Evolutionary conservation across 2,329 filamentous ascomycete species (phyloP).

Genomic region (Chaetomium globosum): DNA sequence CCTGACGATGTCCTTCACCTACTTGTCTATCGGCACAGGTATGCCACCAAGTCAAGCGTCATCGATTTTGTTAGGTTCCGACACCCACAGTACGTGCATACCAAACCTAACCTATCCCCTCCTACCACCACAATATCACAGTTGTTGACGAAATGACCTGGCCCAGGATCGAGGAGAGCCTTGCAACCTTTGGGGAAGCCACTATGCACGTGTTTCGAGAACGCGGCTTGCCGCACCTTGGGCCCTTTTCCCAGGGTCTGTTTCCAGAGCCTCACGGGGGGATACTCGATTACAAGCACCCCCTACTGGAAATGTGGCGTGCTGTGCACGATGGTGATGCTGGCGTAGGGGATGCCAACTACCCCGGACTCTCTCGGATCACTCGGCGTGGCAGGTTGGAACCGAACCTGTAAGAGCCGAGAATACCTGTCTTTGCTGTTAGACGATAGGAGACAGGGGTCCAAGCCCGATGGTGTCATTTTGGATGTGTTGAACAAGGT

Average conservation of each 20-base stretch:
- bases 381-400: constrained; percentile 14
- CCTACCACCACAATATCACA: not conserved
- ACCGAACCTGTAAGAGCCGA: constrained; percentile 1
- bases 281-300: constrained; percentile 26
- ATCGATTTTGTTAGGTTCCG: constrained; percentile 47
- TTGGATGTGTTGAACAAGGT: not conserved
- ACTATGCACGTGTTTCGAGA: constrained; percentile 33
- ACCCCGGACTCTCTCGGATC: too few species aligned
- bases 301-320: constrained; percentile 22
- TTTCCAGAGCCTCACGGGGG: constrained; percentile 30
- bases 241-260: constrained; percentile 9
- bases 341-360: not conserved
- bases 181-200: constrained; percentile 46
- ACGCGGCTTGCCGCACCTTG: constrained; percentile 17
- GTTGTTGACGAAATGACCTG: not conserved
- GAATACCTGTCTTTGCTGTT: not conserved
- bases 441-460: not conserved
- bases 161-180: constrained; percentile 47
- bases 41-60: constrained; percentile 49
- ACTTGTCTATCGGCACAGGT: constrained; percentile 51
- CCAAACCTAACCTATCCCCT: too few species aligned
- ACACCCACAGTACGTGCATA: constrained; percentile 40
- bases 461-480: not conserved
- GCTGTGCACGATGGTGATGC: constrained; percentile 19
- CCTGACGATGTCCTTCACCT: constrained; percentile 55